A percentile compares a stretch with the other conserved stretches of the same genome.
Conservation (phyloP, 768 basidiomycete genomes). For the Cytidiella melzeri region DNA sequence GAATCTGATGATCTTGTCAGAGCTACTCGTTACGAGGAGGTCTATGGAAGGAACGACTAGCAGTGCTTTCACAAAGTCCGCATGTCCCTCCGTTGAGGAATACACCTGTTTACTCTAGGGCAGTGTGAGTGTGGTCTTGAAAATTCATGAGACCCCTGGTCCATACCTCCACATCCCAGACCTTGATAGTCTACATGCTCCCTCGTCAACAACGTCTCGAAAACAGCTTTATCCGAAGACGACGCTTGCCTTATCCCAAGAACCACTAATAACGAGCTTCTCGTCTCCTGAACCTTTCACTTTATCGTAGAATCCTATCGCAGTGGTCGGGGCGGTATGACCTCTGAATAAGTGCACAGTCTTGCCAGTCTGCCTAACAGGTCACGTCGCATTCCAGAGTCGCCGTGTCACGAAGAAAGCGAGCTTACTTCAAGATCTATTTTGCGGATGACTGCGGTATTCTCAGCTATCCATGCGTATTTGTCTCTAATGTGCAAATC, state of each 20-base stretch:
- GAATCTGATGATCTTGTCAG: constrained; percentile 82
- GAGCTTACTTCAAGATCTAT: constrained; percentile 66
- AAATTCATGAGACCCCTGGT: background rate
- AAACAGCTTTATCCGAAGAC: constrained; percentile 5
- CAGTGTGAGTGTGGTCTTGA: background rate
- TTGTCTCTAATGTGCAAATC: constrained; percentile 58
- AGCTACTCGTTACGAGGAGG: constrained; percentile 79
- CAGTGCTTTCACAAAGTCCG: constrained; percentile 87
- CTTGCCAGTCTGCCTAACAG: constrained; percentile 61
- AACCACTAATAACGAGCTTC: constrained; percentile 74
- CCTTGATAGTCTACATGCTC: constrained; percentile 61
- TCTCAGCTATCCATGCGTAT: constrained; percentile 85
- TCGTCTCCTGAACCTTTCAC: constrained; percentile 32
- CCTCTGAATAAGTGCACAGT: constrained; percentile 72
- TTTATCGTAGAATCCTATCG: constrained; percentile 59
- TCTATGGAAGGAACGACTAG: constrained; percentile 59
- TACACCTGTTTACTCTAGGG: constrained; percentile 63
- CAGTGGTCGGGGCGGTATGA: constrained; percentile 87
- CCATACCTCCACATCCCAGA: constrained; percentile 78
- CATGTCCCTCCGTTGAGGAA: constrained; percentile 71
- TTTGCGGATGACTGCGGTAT: constrained; percentile 65
- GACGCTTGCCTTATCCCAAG: constrained; percentile 77
- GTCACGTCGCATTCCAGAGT: constrained; percentile 2
- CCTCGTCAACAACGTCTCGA: constrained; percentile 6
- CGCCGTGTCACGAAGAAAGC: background rate